phyloP scores from a whole-genome alignment of 352 stramenopile species.

The Phytophthora tubulina region DNA sequence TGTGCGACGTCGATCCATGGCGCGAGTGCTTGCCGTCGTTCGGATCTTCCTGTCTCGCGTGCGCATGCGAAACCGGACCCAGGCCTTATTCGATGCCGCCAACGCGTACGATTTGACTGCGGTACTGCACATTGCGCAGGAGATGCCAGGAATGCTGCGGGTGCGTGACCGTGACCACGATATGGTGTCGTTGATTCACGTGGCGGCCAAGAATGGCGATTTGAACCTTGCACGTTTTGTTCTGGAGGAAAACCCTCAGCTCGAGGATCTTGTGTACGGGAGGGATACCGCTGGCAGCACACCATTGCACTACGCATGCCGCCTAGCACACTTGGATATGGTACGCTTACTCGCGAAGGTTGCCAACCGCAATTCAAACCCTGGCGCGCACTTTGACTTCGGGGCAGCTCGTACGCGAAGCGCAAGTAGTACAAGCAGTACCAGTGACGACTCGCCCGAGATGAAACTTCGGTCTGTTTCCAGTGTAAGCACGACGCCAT shows the following conservation, averaged over 20 bases:
- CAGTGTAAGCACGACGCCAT: constrained; percentile 53
- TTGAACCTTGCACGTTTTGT: constrained; percentile 87
- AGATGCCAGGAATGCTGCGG: constrained; percentile 82
- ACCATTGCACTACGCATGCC: constrained; percentile 85
- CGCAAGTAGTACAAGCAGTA: constrained; percentile 73
- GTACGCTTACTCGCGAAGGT: constrained; percentile 87
- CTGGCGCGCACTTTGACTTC: constrained; percentile 60
- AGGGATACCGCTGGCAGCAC: constrained; percentile 82
- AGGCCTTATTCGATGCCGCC: constrained; percentile 81
- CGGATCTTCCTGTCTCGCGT: constrained; percentile 84
- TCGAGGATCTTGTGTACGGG: constrained; percentile 89
- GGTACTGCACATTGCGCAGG: constrained; percentile 84
- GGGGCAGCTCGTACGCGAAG: constrained; percentile 60
- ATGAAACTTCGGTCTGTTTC: constrained; percentile 74
- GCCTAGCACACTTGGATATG: constrained; percentile 86
- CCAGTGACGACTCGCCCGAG: constrained; percentile 47
- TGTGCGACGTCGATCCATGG: constrained; percentile 71
- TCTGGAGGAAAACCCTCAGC: constrained; percentile 79
- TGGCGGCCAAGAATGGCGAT: constrained; percentile 89
- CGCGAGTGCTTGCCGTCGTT: constrained; percentile 76
- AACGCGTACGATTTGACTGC: constrained; percentile 82
- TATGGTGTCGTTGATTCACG: constrained; percentile 91
- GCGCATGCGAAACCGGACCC: constrained; percentile 82
- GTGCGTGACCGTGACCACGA: constrained; percentile 80
- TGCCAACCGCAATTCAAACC: constrained; percentile 83